These are phyloP conservation scores for Kluyveromyces marxianus DNA, from an alignment of 1,139 yeast species.

Conservation along the genomic window DNA sequence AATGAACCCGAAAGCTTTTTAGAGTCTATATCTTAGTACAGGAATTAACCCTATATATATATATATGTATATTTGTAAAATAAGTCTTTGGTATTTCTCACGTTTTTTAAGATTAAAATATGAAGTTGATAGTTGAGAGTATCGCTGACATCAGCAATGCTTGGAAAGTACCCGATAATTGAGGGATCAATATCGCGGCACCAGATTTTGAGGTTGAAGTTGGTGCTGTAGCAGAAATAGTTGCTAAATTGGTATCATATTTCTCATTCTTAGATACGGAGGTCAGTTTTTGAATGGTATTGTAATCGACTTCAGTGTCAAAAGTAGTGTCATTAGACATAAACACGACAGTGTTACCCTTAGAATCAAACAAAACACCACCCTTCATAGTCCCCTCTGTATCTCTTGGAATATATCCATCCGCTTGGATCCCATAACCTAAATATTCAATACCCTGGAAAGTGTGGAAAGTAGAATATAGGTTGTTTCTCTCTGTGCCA, in stretches of 20 bases:
- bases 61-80: too few relatives aligned
- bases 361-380: constrained; percentile 60
- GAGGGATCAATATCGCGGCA: neutral
- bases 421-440: constrained; percentile 49
- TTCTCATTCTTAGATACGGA: constrained; percentile 18
- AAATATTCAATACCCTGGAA: constrained; percentile 62
- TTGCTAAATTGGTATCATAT: constrained; percentile 18
- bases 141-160: constrained; percentile 5
- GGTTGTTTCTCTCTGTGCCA: constrained; percentile 44
- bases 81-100: too few relatives aligned
- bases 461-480: constrained; percentile 63
- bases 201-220: constrained; percentile 13
- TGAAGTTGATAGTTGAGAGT: too few relatives aligned
- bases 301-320: constrained; percentile 29
- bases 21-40: too few relatives aligned
- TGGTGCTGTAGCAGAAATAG: constrained; percentile 26
- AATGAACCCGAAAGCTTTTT: too few relatives aligned
- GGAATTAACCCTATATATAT: too few relatives aligned
- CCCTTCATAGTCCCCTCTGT: constrained; percentile 47
- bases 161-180: neutral
- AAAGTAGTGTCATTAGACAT: constrained; percentile 49
- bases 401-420: constrained; percentile 52
- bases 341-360: constrained; percentile 55
- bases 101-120: too few relatives aligned
- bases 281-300: constrained; percentile 19